Percentiles rank a stretch among this genome's conserved stretches.
Evolutionary conservation across 163 green algal genomes (phyloP).

Genomic region (Scenedesmus sp.): DNA sequence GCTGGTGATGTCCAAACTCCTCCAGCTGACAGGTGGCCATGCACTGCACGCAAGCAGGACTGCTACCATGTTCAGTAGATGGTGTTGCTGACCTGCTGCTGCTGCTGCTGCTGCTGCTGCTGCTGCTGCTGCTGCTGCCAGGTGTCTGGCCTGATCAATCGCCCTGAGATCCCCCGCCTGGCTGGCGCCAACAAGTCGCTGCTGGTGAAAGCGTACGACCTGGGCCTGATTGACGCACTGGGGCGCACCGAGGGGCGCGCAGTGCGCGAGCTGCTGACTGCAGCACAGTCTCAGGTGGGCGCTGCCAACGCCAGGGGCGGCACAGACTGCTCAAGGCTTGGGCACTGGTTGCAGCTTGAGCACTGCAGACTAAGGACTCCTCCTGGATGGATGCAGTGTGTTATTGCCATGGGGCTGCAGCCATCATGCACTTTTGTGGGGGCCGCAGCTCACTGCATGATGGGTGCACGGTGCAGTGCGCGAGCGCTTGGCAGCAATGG

Average conservation of each 20-base stretch:
- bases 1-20: no score
- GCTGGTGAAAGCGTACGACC: slow-evolving; percentile 55
- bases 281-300: slow-evolving; percentile 14
- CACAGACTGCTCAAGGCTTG: no score
- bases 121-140: background rate
- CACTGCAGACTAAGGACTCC: no score
- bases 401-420: no score
- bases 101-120: background rate
- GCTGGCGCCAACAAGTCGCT: slow-evolving; percentile 25
- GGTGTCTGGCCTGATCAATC: slow-evolving; percentile 52
- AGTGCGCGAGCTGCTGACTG: slow-evolving; percentile 32
- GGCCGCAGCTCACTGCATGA: background rate
- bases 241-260: background rate
- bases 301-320: no score
- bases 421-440: no score
- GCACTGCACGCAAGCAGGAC: no score
- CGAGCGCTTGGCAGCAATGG: background rate
- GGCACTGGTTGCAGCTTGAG: no score
- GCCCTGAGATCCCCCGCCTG: slow-evolving; percentile 50
- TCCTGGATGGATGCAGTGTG: no score
- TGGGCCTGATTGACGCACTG: slow-evolving; percentile 46
- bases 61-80: no score
- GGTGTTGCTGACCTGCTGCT: no score
- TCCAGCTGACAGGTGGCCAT: no score
- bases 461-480: slow-evolving; percentile 23